Evolutionary conservation across 345 rosid genomes (phyloP), one percentile per base, ranked within the genome.

Genomic region (Nephelium lappaceum): DNA sequence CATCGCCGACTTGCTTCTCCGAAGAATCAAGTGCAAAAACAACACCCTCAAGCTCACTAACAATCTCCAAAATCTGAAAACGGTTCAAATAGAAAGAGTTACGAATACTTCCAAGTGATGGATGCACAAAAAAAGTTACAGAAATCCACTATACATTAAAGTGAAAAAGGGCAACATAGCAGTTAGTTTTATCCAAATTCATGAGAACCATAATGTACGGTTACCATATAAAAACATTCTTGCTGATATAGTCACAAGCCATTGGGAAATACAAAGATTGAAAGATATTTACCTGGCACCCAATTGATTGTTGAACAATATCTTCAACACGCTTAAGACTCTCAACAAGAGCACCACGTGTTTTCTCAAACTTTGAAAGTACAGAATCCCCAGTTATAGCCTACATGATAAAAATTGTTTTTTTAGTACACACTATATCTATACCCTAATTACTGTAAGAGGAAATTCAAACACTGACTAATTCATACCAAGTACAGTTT

Each of bases 1-100:
- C 95, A 81, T 94, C 96, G 8, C 99, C 99, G 38, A 93, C 95
- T 91, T 94, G 97, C 69, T 97, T 97, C 91, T 97, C 99, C 6
- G 67, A 85, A 7, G 89, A 91, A 82, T 89, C 91, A 63, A 93
- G 92, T 11, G 87, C 84, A 81, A 97, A 94, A 42, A 77, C 86
- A 6, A 84, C 86, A 67, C 78, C 84, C 87, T 90, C 94, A 18
- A 97, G 89, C 74, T 97, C 98, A 78, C 80, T 81, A 24, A 88
- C 92, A 81, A 93, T 84, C 78, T 94, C 99, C 87, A 85, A 88
- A 79, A 97, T 88, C 99, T 97, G 91, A 83, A 79, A 77, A 53
- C 64, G 68, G 23, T 73, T 21, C 60, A 80, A 60, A 70, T 9
- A 75, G 10, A 38, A 64, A 70, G 24, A 64, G 65, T 80, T 72